Evolutionary conservation across 2,329 filamentous ascomycete species (phyloP), one percentile per base, ranked within the genome.

Genomic region (Neopestalotiopsis sp.): DNA sequence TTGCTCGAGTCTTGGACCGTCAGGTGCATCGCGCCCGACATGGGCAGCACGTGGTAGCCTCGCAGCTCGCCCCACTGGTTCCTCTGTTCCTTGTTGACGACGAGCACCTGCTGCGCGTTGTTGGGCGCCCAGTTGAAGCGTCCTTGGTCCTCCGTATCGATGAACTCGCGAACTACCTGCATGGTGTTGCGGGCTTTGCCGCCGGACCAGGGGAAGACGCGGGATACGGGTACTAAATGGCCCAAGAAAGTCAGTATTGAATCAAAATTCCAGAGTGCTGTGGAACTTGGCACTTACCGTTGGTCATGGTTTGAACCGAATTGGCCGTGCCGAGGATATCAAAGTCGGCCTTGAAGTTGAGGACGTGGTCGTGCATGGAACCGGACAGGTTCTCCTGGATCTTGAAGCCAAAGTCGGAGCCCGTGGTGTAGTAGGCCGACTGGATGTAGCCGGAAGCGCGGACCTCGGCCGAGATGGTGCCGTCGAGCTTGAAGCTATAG

Each of bases 361-460:
- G 73, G 0, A 88, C 84, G 71, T 89, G 86, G 74, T 88, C 85
- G 74, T 89, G 86, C 81, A 88, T 86, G 34, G 80, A 82, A 5
- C 85, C 84, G 0, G 80, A 81, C 1, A 86, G 76, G 32, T 77
- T 75, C 67, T 87, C 83, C 69, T 86, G 83, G 62, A 88, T 85
- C 40, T 81, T 77, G 72, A 80, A 87, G 5, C 85, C 85, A 68
- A 86, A 87, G 65, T 84, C 82, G 1, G 80, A 74, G 63, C 85
- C 84, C 52, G 82, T 74, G 2, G 79, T 79, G 65, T 81, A 85
- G 74, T 81, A 86, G 0, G 84, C 83, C 0, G 80, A 80, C 72
- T 86, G 84, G 68, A 89, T 88, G 72, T 86, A 89, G 0, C 89
- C 86, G 0, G 82, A 84, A 1, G 86, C 85, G 10, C 85, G 78